Percentiles rank a stretch among this genome's conserved stretches.
These are phyloP conservation scores for Cladorrhinum sp. DNA, from an alignment of 2,329 filamentous ascomycete genomes.

Conservation along the genomic window DNA sequence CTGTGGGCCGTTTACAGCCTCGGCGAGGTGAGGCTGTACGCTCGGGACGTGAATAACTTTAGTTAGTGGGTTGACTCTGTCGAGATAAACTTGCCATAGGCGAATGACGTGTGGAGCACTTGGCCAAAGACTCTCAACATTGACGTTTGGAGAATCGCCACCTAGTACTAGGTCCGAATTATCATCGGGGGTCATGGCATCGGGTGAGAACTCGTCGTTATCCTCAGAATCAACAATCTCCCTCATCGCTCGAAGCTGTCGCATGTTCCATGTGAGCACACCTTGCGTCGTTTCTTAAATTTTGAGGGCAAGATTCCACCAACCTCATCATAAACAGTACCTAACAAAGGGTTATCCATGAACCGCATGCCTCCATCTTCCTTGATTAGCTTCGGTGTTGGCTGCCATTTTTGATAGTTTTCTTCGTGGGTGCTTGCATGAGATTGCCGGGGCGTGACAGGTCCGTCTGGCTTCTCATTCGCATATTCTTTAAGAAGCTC, in stretches of 20 bases:
- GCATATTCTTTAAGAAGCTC: constrained; percentile 58
- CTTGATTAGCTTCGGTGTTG: constrained; percentile 52
- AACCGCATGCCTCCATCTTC: constrained; percentile 56
- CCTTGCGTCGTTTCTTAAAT: neutral
- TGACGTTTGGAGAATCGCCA: constrained; percentile 37
- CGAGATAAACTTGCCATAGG: constrained; percentile 72
- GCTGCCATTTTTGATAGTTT: constrained; percentile 39
- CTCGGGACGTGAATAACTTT: constrained; percentile 72
- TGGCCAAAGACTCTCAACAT: constrained; percentile 57
- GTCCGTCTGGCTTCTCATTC: constrained; percentile 27
- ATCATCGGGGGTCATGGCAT: constrained; percentile 50
- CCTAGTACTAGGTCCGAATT: constrained; percentile 51
- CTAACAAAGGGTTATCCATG: constrained; percentile 55
- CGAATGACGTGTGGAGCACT: constrained; percentile 63
- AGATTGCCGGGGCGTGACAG: constrained; percentile 5
- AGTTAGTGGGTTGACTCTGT: constrained; percentile 70
- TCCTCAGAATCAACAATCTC: constrained; percentile 56
- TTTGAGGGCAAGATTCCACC: constrained; percentile 24
- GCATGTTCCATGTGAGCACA: constrained; percentile 10
- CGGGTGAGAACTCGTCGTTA: constrained; percentile 43
- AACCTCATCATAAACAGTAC: constrained; percentile 56
- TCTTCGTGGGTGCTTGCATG: constrained; percentile 33
- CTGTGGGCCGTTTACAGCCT: constrained; percentile 56
- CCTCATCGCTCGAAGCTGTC: constrained; percentile 56
- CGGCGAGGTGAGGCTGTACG: constrained; percentile 62